A percentile compares a stretch with the other conserved stretches of the same genome.
phyloP scores from a whole-genome alignment of 1,139 yeast genomes.

The Geotrichum siamense region DNA sequence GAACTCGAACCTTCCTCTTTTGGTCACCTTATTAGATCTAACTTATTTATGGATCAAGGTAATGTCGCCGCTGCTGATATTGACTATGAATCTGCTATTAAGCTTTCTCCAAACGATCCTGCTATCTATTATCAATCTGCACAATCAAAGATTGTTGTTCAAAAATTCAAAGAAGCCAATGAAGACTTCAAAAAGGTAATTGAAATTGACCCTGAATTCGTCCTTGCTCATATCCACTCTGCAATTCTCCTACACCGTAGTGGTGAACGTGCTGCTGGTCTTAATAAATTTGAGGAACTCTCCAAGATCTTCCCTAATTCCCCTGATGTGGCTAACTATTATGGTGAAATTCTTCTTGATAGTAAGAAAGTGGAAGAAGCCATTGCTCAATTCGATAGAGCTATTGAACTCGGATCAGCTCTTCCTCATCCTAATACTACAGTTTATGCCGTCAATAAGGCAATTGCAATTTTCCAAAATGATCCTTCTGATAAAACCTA shows the following conservation, averaged over 20 bases:
- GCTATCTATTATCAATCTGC: constrained; percentile 93
- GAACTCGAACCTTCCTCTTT: constrained; percentile 68
- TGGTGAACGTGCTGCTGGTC: constrained; percentile 55
- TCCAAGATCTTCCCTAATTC: constrained; percentile 73
- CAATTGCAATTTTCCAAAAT: constrained; percentile 44
- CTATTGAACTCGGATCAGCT: constrained; percentile 54
- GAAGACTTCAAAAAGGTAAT: constrained; percentile 70
- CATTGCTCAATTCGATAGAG: constrained; percentile 74
- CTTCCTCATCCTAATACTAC: constrained; percentile 64
- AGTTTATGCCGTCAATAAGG: constrained; percentile 84
- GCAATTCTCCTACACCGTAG: constrained; percentile 89
- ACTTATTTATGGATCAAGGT: constrained; percentile 71
- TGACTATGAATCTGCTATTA: constrained; percentile 68
- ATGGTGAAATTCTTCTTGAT: constrained; percentile 89
- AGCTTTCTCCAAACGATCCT: constrained; percentile 60
- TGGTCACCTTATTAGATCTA: constrained; percentile 75
- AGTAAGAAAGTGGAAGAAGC: constrained; percentile 68
- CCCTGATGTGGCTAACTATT: constrained; percentile 90
- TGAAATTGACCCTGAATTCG: constrained; percentile 64
- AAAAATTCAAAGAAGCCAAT: constrained; percentile 67
- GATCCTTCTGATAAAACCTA: constrained; percentile 47
- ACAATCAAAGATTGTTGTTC: constrained; percentile 78
- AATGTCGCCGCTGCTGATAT: constrained; percentile 52
- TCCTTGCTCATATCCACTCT: constrained; percentile 81
- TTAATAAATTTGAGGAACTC: constrained; percentile 64